phyloP scores from a whole-genome alignment of 345 rosid genomes.

The Moricandia moricandioides region DNA sequence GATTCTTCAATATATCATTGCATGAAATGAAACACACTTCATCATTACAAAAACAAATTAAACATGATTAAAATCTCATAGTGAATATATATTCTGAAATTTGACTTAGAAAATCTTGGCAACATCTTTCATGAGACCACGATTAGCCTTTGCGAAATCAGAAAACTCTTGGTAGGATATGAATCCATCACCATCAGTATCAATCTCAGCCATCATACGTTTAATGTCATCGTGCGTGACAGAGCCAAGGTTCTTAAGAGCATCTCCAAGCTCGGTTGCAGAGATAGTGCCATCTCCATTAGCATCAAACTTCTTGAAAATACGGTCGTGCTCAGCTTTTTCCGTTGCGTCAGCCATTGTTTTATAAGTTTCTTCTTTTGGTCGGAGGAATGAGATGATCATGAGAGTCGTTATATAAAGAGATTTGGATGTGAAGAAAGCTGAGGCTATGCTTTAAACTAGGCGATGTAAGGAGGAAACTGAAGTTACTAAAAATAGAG shows the following conservation, averaged over 20 bases:
- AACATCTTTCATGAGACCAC: constrained; percentile 79
- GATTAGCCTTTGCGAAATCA: constrained; percentile 69
- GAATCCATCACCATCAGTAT: constrained; percentile 83
- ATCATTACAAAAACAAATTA: constrained; percentile 27
- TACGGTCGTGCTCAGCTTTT: constrained; percentile 51
- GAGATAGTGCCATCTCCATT: constrained; percentile 89
- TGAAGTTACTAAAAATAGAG: constrained; percentile 28
- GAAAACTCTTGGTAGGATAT: constrained; percentile 71
- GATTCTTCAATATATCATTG: not conserved
- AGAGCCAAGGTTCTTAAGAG: constrained; percentile 64
- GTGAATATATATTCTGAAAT: not conserved
- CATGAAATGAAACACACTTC: constrained; percentile 10
- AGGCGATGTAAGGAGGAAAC: constrained; percentile 18
- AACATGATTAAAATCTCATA: constrained; percentile 3
- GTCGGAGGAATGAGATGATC: constrained; percentile 5
- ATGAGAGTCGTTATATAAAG: constrained; percentile 22
- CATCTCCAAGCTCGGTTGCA: constrained; percentile 65
- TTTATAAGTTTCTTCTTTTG: not conserved
- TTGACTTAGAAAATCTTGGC: constrained; percentile 62
- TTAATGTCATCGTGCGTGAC: constrained; percentile 58
- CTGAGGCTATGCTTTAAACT: constrained; percentile 36
- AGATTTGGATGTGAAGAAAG: constrained; percentile 3
- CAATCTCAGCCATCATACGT: constrained; percentile 93
- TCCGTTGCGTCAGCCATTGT: constrained; percentile 62
- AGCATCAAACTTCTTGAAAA: constrained; percentile 79